A percentile compares a stretch with the other conserved stretches of the same genome.
Evolutionary conservation across 768 basidiomycete species (phyloP).

Genomic region (Mycena haematopus): DNA sequence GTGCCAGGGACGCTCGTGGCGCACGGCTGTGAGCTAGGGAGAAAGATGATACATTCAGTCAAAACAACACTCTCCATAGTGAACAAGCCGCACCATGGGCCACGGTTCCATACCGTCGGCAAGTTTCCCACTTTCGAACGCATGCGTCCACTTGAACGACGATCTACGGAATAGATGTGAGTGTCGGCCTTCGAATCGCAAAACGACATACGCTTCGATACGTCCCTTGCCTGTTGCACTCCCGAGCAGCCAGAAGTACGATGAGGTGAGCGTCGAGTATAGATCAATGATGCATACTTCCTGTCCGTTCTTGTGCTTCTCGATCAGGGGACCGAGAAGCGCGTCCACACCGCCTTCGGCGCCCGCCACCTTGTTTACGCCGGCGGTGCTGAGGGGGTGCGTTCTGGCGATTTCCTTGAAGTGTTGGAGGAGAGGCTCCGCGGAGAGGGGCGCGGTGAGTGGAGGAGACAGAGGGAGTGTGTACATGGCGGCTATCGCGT

Average conservation of each 20-base stretch:
- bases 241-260: constrained; percentile 14
- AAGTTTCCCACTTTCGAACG: not conserved
- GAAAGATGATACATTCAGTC: not conserved
- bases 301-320: constrained; percentile 10
- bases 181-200: too few species aligned
- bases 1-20: constrained; percentile 15
- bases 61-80: too few species aligned
- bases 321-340: not conserved
- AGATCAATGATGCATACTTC: constrained; percentile 11
- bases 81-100: constrained; percentile 9
- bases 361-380: not conserved
- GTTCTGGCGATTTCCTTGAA: constrained; percentile 2
- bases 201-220: not conserved
- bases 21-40: constrained; percentile 6
- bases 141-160: constrained; percentile 4
- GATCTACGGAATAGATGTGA: not conserved
- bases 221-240: not conserved
- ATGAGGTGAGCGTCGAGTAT: constrained; percentile 4
- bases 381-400: constrained; percentile 7
- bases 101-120: constrained; percentile 7
- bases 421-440: not conserved
- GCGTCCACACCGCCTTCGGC: constrained; percentile 7
- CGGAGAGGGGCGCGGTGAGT: constrained; percentile 7
- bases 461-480: constrained; percentile 9
- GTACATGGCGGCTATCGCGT: not conserved